Percentiles rank a stretch among this genome's conserved stretches.
These are phyloP conservation scores for Corrigiola litoralis DNA, from an alignment of 179 eudicot species.

Conservation along the genomic window DNA sequence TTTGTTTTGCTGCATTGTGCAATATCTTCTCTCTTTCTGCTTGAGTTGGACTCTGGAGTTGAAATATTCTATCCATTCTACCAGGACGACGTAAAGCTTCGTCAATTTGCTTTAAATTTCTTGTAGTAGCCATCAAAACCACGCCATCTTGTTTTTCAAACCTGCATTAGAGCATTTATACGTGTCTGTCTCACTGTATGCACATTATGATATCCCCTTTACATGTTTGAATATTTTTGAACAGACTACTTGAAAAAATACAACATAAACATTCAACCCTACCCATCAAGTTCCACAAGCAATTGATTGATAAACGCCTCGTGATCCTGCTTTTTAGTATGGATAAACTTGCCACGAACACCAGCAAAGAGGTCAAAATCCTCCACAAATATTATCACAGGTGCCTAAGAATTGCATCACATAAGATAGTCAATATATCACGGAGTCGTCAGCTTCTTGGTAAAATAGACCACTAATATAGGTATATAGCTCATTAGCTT, in stretches of 20 bases:
- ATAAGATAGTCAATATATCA: slow-evolving; percentile 2
- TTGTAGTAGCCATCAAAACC: slow-evolving; percentile 91
- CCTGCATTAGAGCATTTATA: slow-evolving; percentile 38
- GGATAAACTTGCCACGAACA: slow-evolving; percentile 81
- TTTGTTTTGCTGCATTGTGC: slow-evolving; percentile 57
- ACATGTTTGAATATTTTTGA: too few species aligned
- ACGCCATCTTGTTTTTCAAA: slow-evolving; percentile 98
- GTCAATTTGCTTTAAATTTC: slow-evolving; percentile 71
- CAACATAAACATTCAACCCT: slow-evolving; percentile 9
- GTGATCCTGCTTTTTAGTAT: slow-evolving; percentile 92
- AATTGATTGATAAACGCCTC: slow-evolving; percentile 96
- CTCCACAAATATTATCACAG: slow-evolving; percentile 90
- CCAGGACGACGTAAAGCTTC: slow-evolving; percentile 94
- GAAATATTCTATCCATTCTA: slow-evolving; percentile 91
- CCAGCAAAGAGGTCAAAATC: slow-evolving; percentile 94
- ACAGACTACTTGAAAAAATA: not conserved
- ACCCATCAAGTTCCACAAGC: slow-evolving; percentile 98
- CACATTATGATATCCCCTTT: not conserved
- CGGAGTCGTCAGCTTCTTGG: not conserved
- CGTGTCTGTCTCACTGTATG: not conserved
- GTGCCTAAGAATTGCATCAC: slow-evolving; percentile 55
- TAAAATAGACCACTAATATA: not conserved
- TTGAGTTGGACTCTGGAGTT: slow-evolving; percentile 79
- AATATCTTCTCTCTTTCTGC: slow-evolving; percentile 82
- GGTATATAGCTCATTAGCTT: not conserved